Base-by-base conservation (phyloP, 768 basidiomycete species). In the Leccinum uliginosum region DNA sequence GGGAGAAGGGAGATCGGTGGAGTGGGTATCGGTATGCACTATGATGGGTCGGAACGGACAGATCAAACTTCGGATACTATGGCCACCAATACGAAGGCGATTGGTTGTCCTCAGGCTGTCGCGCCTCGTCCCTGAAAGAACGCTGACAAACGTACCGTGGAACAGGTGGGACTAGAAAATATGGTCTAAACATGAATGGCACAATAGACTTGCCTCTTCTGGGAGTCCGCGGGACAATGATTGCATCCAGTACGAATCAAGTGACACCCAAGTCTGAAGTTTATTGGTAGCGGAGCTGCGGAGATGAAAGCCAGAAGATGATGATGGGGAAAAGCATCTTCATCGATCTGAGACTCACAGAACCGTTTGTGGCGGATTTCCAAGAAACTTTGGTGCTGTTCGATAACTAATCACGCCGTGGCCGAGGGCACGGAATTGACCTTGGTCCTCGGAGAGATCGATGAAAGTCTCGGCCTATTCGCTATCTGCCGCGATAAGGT, bases 21-120 rank as follows among this genome's bases (percentile, higher is more conserved):
- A 87, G 85, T 63, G 87, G 88, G 23, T 91, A 89, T 67, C 75
- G 83, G 62, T 91, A 90, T 69, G 82, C 74, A 15, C 66, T 83
- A 45, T 87, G 67, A 79, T 48, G 30, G 23, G 27, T 23, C 24
- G 1, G 21, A 32, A 46, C 10, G 8, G 11, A n/a, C 19, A 11
- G 47, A 47, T 27, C 44, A 23, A 9, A 27, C 5, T 9, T 43
- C 26, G 17, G n/a, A 26, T 48, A n/a, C 26, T 14, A 19, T 30
- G n/a, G 14, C 26, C 12, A 35, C 45, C 29, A 9, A 12, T 50
- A 44, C 21, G 54, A 23, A 29, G 38, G 44, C 19, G 21, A 29
- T 3, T 8, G 14, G 32, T 44, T 50, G 21, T 23, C 30, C 38
- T n/a, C n/a, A n/a, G n/a, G n/a, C n/a, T n/a, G n/a, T n/a, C 44